Conservation (phyloP, 148 eudicot genomes). For the Rhododendron ferrugineum region DNA sequence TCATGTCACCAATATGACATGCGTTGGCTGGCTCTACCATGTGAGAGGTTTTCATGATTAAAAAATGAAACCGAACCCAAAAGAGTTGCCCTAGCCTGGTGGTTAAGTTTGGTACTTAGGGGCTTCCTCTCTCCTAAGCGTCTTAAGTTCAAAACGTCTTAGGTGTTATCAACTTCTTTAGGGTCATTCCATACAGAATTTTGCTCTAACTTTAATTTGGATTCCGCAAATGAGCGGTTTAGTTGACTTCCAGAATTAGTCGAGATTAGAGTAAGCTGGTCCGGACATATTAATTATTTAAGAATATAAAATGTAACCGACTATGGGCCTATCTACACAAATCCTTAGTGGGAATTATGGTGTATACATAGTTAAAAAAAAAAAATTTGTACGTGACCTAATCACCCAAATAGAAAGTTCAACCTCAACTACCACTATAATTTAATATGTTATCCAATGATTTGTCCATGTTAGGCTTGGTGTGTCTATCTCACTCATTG, state of each 20-base stretch:
- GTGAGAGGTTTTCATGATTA: neutral
- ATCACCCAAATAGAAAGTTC: conserved; percentile 18
- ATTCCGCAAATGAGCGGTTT: too few species aligned
- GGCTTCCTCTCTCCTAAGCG: too few species aligned
- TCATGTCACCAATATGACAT: neutral
- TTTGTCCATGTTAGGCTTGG: conserved; percentile 15
- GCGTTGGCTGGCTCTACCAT: neutral
- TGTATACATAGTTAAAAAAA: neutral
- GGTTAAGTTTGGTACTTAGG: too few species aligned
- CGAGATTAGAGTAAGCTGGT: too few species aligned
- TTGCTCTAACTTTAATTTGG: too few species aligned
- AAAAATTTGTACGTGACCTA: conserved; percentile 13
- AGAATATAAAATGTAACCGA: neutral
- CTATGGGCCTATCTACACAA: conserved; percentile 12
- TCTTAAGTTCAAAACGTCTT: too few species aligned
- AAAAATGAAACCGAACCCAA: neutral
- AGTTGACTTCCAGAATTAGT: too few species aligned
- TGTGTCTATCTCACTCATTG: conserved; percentile 17
- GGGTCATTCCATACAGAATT: too few species aligned
- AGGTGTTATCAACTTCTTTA: too few species aligned
- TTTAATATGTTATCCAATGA: conserved; percentile 17
- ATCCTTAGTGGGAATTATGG: conserved; percentile 8
- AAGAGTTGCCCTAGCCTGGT: too few species aligned
- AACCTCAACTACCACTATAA: conserved; percentile 13
- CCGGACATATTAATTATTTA: too few species aligned